Conservation (phyloP, 495 filamentous ascomycete species). For the Neurospora sp. region DNA sequence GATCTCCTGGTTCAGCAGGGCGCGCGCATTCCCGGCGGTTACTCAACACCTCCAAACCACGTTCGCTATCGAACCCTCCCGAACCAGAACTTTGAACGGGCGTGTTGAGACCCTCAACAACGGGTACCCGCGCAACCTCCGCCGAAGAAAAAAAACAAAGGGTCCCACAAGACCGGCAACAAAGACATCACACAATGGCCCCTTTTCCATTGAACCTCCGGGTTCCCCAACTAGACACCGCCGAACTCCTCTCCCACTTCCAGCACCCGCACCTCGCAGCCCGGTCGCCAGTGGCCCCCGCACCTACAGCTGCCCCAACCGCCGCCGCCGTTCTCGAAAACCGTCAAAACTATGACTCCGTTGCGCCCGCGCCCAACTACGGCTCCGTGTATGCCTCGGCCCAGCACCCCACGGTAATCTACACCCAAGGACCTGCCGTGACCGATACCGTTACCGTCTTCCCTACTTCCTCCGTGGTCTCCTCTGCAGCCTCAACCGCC, state of each 20-base stretch:
- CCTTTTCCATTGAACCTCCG: neutral
- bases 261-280: neutral
- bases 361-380: neutral
- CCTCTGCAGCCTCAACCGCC: neutral
- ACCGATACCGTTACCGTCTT: neutral
- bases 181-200: neutral
- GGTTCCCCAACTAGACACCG: neutral
- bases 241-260: neutral
- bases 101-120: neutral
- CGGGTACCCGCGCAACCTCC: neutral
- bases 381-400: neutral
- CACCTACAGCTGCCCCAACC: neutral
- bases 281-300: neutral
- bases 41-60: neutral
- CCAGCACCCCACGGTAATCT: neutral
- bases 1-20: neutral
- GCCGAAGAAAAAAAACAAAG: neutral
- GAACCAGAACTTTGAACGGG: neutral
- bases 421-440: neutral
- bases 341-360: neutral
- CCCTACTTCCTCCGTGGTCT: neutral
- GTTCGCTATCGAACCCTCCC: neutral
- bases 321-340: neutral
- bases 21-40: neutral
- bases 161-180: neutral